Base-by-base conservation (phyloP, 2,329 filamentous ascomycete species). In the Ceratocystis ficicola region DNA sequence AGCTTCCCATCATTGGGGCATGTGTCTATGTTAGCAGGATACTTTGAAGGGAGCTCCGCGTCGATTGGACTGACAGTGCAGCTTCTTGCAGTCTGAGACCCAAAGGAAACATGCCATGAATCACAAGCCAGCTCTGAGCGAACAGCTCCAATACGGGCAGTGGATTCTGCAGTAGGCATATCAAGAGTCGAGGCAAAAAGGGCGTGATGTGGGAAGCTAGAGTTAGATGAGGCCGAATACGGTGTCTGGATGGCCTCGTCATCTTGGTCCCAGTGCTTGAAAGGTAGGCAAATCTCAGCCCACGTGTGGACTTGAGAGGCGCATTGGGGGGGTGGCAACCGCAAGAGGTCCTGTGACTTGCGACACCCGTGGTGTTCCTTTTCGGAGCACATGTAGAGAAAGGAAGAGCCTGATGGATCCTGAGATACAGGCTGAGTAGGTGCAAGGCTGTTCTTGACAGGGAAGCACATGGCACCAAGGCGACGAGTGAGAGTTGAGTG, bases 191-290 rank as follows among this genome's bases (percentile, higher is more conserved):
- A 65, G 8, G 52, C 63, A 12, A 65, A 25, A 15, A 60, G 17
- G 5, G 50, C 36, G 22, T 65, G 44, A 17, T 55, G 50, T 8
- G 63, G 20, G 20, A 65, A 65, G 22, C 5, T 17, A 17, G 48
- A n/a, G 44, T 63, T 44, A 5, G 61, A 48, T 8, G 28, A 3
- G 22, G 52, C 30, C 1, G 28, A 50, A n/a, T 25, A n/a, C 7
- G 63, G 63, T 7, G 63, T 60, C 50, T 63, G 46, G 1, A 41
- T 5, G 15, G 50, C 30, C 20, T 50, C 52, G 30, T 50, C 44
- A 22, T 59, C 46, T 12, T 44, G 57, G 52, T 65, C 44, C 64
- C 64, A 65, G 6, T 63, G 28, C 10, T 66, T 41, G 44, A 66
- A 66, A 3, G 61, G 36, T 8, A 50, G 48, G 36, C 59, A 41